A percentile compares a stretch with the other conserved stretches of the same genome.
These are phyloP conservation scores for Alternaria gaisen DNA, from an alignment of 2,329 filamentous ascomycete genomes.

Conservation along the genomic window DNA sequence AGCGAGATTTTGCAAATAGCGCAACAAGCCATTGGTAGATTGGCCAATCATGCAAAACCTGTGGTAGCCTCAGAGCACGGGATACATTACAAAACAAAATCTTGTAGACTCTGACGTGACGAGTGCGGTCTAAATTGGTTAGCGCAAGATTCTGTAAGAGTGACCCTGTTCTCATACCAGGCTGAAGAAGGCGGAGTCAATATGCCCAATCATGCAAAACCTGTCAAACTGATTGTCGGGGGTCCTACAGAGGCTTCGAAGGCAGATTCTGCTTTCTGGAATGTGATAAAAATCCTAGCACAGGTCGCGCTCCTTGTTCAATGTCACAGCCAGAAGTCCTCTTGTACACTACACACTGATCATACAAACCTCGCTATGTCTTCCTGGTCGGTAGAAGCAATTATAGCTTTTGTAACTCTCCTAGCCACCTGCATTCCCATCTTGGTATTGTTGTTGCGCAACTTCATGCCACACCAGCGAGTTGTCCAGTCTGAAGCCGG, in stretches of 20 bases:
- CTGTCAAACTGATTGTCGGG: background rate
- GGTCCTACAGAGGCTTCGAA: too few relatives aligned
- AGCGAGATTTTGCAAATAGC: background rate
- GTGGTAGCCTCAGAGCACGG: accelerated
- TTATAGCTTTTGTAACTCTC: too few relatives aligned
- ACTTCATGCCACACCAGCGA: too few relatives aligned
- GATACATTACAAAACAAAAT: accelerated
- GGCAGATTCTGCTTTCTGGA: background rate
- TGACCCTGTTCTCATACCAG: background rate
- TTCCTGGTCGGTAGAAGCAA: too few relatives aligned
- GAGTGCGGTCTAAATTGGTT: accelerated
- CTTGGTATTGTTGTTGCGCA: too few relatives aligned
- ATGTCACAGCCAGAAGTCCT: too few relatives aligned
- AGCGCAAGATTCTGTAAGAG: background rate
- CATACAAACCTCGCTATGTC: too few relatives aligned
- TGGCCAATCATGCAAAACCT: background rate
- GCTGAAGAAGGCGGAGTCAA: background rate
- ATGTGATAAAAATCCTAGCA: background rate
- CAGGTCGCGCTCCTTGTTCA: too few relatives aligned
- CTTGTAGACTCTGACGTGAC: background rate
- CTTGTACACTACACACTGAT: too few relatives aligned
- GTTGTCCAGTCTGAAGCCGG: too few relatives aligned
- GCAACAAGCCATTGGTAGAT: background rate
- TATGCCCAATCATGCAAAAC: background rate
- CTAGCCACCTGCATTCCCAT: too few relatives aligned